Conservation (phyloP, 495 filamentous ascomycete genomes). For the Saxispiralis lemnorum region DNA sequence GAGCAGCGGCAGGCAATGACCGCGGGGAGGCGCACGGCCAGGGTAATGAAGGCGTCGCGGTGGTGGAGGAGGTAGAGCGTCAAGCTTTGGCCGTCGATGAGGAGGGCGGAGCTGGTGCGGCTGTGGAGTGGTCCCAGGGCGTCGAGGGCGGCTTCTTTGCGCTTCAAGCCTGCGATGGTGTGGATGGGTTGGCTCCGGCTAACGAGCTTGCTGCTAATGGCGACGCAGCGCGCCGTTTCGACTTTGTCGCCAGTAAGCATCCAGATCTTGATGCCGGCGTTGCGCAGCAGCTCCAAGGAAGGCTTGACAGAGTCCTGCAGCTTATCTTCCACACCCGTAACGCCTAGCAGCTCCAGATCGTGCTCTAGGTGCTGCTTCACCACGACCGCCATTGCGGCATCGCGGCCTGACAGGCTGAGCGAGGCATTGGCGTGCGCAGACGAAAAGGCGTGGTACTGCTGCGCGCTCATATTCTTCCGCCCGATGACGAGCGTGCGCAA, state of each 20-base stretch:
- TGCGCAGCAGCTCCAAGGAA: conserved; percentile 81
- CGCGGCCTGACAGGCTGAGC: conserved; percentile 58
- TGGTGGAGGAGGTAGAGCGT: conserved; percentile 66
- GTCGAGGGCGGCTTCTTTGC: conserved; percentile 64
- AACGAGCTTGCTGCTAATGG: conserved; percentile 87
- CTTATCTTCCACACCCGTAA: conserved; percentile 95
- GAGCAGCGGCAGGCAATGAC: conserved; percentile 96
- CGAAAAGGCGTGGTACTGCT: conserved; percentile 67
- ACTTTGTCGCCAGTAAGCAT: conserved; percentile 99
- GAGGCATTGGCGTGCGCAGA: conserved; percentile 60
- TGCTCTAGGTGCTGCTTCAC: conserved; percentile 67
- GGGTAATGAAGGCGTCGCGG: conserved; percentile 65
- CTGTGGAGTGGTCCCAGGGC: conserved; percentile 72
- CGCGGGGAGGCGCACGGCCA: conserved; percentile 73
- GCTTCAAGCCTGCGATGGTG: conserved; percentile 54
- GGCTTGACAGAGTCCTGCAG: conserved; percentile 89
- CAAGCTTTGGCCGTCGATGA: conserved; percentile 89
- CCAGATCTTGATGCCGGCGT: conserved; percentile 99
- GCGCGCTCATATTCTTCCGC: conserved; percentile 54
- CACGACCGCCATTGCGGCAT: conserved; percentile 61
- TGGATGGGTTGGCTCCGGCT: conserved; percentile 89
- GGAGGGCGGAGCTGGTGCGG: conserved; percentile 71
- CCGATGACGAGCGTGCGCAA: conserved; percentile 88
- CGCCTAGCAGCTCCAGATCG: conserved; percentile 79
- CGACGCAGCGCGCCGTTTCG: conserved; percentile 92